A percentile compares a stretch with the other conserved stretches of the same genome.
Conservation (phyloP, 371 early-diverging fungal genomes). For the Rozella allomycis region DNA sequence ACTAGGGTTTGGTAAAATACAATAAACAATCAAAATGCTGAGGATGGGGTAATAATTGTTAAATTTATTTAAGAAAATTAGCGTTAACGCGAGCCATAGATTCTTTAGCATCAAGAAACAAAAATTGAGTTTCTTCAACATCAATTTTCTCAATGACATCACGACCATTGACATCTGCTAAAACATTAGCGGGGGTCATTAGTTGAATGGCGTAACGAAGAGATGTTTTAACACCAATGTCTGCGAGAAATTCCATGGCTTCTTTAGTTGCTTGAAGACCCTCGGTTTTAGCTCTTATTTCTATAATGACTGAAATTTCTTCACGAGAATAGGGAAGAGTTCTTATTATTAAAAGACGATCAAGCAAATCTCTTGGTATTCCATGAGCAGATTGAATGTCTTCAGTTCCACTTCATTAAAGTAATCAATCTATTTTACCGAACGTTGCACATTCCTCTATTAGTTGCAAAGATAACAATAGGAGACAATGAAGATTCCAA, state of each 20-base stretch:
- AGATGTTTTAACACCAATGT: conserved; percentile 58
- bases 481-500: conserved; percentile 82
- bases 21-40: too few relatives aligned
- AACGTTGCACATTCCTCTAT: conserved; percentile 85
- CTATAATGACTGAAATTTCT: conserved; percentile 73
- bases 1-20: too few relatives aligned
- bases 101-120: conserved; percentile 81
- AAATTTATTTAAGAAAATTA: too few relatives aligned
- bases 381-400: conserved; percentile 79
- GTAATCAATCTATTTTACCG: conserved; percentile 18
- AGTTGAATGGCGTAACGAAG: conserved; percentile 86
- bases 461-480: conserved; percentile 93
- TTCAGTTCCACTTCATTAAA: conserved; percentile 54
- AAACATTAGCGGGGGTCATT: conserved; percentile 68
- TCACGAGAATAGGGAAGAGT: conserved; percentile 73
- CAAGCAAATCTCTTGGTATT: conserved; percentile 88
- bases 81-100: too few relatives aligned
- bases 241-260: conserved; percentile 50
- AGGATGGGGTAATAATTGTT: too few relatives aligned
- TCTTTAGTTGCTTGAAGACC: conserved; percentile 47
- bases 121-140: conserved; percentile 51
- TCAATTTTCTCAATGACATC: conserved; percentile 53
- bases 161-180: conserved; percentile 62
- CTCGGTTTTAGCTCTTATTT: conserved; percentile 76
- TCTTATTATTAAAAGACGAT: conserved; percentile 83